These are phyloP conservation scores for Limonium bicolor DNA, from an alignment of 148 eudicot species.

Conservation along the genomic window DNA sequence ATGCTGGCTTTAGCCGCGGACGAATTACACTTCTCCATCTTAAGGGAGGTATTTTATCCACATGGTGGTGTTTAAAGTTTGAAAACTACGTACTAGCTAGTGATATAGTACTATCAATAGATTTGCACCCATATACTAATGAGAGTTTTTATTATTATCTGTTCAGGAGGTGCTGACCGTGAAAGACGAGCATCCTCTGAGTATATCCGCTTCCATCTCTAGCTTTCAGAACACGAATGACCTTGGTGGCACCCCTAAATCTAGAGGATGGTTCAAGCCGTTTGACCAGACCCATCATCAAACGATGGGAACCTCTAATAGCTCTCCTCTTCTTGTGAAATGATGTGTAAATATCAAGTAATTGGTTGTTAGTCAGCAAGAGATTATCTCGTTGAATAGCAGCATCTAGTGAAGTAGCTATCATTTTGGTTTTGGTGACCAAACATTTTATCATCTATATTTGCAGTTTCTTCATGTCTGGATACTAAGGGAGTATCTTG, in stretches of 20 bases:
- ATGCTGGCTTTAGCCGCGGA: slow-evolving; percentile 36
- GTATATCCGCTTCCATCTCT: neutral
- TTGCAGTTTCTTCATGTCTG: slow-evolving; percentile 35
- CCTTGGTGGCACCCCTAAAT: neutral
- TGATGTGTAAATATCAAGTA: slow-evolving; percentile 11
- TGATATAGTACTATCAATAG: too few relatives aligned
- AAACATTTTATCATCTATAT: neutral
- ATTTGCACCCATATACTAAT: too few relatives aligned
- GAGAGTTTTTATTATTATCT: neutral
- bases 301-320: neutral
- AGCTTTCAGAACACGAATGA: neutral
- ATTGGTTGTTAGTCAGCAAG: too few relatives aligned
- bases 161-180: slow-evolving; percentile 10
- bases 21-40: slow-evolving; percentile 28
- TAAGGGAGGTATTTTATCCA: slow-evolving; percentile 21
- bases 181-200: neutral
- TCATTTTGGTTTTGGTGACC: neutral
- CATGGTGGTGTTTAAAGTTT: neutral
- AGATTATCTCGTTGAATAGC: neutral
- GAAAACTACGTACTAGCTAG: neutral
- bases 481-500: slow-evolving; percentile 31
- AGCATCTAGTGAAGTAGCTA: neutral
- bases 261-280: neutral
- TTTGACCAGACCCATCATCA: neutral
- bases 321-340: neutral